phyloP scores from a whole-genome alignment of 805 yeast genomes.

The Barnettozyma californica region DNA sequence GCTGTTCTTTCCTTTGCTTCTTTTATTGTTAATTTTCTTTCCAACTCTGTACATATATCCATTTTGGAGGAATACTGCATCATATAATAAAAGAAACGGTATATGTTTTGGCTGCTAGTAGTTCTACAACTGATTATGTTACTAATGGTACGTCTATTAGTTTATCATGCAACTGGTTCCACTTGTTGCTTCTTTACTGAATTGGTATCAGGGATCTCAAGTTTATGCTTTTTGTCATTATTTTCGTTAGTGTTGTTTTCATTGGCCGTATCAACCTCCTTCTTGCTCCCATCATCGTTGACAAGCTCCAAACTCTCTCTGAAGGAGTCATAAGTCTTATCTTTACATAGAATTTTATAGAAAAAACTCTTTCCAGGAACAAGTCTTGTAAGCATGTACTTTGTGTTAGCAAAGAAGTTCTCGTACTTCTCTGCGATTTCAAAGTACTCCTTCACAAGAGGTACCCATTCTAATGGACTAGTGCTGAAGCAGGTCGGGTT shows the following conservation, averaged over 20 bases:
- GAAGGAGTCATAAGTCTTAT: constrained; percentile 53
- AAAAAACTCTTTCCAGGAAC: constrained; percentile 68
- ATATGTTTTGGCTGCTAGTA: neutral
- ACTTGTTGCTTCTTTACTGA: constrained; percentile 16
- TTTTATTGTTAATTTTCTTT: constrained; percentile 1
- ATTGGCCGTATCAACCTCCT: neutral
- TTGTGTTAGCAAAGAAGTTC: constrained; percentile 68
- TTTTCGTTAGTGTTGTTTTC: neutral
- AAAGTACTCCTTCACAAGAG: constrained; percentile 50
- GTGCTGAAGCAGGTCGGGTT: constrained; percentile 72
- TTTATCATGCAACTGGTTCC: constrained; percentile 9
- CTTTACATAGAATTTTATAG: constrained; percentile 49
- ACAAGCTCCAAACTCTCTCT: constrained; percentile 21
- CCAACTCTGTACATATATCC: constrained; percentile 1
- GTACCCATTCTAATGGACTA: constrained; percentile 45
- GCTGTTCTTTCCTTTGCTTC: neutral
- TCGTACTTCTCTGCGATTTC: constrained; percentile 48
- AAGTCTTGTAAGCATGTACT: constrained; percentile 73
- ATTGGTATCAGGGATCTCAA: constrained; percentile 5
- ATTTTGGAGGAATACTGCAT: neutral
- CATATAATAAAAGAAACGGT: neutral
- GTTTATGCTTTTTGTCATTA: constrained; percentile 16
- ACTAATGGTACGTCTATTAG: neutral
- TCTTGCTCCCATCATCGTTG: constrained; percentile 16
- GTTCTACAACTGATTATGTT: neutral